Conservation (phyloP, 345 rosid genomes). For the Eucalyptus sp. region DNA sequence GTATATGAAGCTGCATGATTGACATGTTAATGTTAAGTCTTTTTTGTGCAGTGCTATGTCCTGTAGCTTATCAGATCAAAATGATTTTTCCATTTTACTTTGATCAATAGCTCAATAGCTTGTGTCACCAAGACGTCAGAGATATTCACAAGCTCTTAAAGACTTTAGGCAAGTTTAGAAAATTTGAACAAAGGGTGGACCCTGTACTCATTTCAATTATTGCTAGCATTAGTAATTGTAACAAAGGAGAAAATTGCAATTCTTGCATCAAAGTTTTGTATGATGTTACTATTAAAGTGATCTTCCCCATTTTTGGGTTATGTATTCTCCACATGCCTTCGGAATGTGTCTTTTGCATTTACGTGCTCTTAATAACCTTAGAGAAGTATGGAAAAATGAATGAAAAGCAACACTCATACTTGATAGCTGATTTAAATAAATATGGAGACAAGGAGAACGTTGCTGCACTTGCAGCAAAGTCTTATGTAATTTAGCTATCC, state of each 20-base stretch:
- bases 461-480: not conserved
- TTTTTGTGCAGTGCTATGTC: not conserved
- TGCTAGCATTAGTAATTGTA: not conserved
- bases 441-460: not conserved
- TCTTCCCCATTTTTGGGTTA: not conserved
- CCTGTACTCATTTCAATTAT: not conserved
- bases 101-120: not conserved
- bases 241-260: not conserved
- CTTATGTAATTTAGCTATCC: not conserved
- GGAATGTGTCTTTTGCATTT: not conserved
- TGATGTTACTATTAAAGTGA: not conserved
- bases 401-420: not conserved
- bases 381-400: not conserved
- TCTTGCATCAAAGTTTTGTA: not conserved
- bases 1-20: not conserved
- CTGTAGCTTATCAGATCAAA: not conserved
- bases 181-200: not conserved
- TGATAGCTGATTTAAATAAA: not conserved
- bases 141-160: not conserved
- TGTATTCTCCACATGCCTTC: not conserved
- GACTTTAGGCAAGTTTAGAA: not conserved
- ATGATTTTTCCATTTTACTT: not conserved
- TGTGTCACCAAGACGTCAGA: not conserved
- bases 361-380: not conserved
- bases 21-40: not conserved